Conservation (phyloP, 164 flowering plant species). For the Buxus sempervirens region DNA sequence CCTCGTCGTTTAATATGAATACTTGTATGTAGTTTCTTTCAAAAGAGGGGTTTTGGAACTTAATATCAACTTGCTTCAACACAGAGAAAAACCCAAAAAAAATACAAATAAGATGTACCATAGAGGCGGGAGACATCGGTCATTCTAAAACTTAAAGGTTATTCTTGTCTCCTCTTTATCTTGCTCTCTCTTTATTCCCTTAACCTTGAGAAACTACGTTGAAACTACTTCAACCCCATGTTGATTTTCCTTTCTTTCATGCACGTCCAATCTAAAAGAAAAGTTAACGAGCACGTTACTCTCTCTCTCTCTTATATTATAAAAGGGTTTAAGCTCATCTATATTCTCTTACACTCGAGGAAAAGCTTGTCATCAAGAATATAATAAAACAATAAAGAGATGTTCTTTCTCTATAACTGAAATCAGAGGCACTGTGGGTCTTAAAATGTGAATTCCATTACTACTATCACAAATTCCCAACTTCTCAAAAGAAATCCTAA, state of each 20-base stretch:
- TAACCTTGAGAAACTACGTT: constrained; percentile 35
- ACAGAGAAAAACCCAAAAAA: background rate
- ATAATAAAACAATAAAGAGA: constrained; percentile 45
- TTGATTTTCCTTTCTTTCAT: constrained; percentile 31
- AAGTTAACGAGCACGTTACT: constrained; percentile 36
- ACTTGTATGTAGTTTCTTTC: too few species aligned
- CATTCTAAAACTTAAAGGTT: constrained; percentile 27
- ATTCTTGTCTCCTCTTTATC: constrained; percentile 34
- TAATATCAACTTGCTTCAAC: too few species aligned
- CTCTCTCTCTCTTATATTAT: constrained; percentile 19
- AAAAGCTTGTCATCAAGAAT: constrained; percentile 28
- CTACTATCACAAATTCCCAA: constrained; percentile 8
- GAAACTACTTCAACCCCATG: constrained; percentile 35
- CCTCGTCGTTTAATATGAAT: too few species aligned
- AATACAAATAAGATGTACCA: background rate
- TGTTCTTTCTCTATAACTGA: constrained; percentile 15
- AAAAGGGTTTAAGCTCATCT: background rate
- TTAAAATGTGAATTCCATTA: constrained; percentile 17
- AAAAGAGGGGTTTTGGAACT: too few species aligned
- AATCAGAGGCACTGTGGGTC: too few species aligned
- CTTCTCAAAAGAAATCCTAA: too few species aligned
- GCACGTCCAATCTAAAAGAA: constrained; percentile 42
- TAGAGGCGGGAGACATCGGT: background rate
- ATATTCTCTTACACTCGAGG: background rate
- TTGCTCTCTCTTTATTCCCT: constrained; percentile 39